A percentile compares a stretch with the other conserved stretches of the same genome.
Conservation (phyloP, 345 rosid genomes). For the Acer campestre region DNA sequence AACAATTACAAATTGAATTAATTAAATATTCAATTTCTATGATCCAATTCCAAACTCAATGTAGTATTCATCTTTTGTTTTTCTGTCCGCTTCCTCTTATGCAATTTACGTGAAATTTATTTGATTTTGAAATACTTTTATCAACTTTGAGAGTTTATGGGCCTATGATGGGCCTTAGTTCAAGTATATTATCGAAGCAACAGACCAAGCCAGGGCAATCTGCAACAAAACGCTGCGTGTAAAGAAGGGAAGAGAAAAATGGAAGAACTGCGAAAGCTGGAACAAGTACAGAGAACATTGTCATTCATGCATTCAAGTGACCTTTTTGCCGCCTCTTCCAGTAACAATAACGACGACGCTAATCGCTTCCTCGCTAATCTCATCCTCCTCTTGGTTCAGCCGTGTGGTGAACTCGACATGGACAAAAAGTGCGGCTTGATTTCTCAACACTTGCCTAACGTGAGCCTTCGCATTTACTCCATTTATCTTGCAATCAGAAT, state of each 20-base stretch:
- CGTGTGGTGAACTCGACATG: conserved; percentile 62
- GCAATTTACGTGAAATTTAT: too few species aligned
- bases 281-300: conserved; percentile 59
- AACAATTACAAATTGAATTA: too few species aligned
- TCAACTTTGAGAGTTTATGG: too few species aligned
- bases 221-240: neutral
- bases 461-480: conserved; percentile 21
- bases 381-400: conserved; percentile 66
- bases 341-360: conserved; percentile 28
- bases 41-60: too few species aligned
- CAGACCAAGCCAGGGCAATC: too few species aligned
- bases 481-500: neutral
- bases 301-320: conserved; percentile 44
- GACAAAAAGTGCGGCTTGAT: conserved; percentile 43
- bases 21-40: too few species aligned
- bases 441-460: conserved; percentile 55
- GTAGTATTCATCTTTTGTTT: too few species aligned
- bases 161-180: too few species aligned
- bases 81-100: too few species aligned
- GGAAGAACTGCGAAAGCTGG: conserved; percentile 82
- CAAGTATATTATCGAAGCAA: too few species aligned
- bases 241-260: conserved; percentile 20
- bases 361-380: conserved; percentile 68
- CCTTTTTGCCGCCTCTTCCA: conserved; percentile 32
- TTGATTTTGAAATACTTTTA: too few species aligned